Conservation (phyloP, 2,329 filamentous ascomycete species). For the Sordariomycetes sp. region DNA sequence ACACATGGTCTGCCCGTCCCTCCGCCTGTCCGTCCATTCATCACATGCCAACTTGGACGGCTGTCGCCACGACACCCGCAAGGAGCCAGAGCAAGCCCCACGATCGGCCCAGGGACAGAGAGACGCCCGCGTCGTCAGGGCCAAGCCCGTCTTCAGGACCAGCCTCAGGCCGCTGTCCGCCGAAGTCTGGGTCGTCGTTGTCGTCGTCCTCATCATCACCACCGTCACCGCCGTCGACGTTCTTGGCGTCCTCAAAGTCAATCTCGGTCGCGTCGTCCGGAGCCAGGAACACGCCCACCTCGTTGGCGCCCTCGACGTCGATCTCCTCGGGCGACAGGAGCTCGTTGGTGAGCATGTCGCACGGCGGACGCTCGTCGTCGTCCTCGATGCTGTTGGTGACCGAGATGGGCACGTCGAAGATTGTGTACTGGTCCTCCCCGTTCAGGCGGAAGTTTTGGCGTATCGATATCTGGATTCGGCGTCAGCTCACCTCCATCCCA, state of each 20-base stretch:
- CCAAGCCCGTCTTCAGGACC: slow-evolving; percentile 20
- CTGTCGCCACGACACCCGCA: too few relatives aligned
- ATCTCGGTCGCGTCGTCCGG: slow-evolving; percentile 39
- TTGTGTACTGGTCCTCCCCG: slow-evolving; percentile 53
- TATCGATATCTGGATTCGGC: slow-evolving; percentile 49
- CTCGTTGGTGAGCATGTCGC: slow-evolving; percentile 41
- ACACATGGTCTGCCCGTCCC: not conserved
- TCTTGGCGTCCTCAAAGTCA: slow-evolving; percentile 17
- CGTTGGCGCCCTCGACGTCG: slow-evolving; percentile 29
- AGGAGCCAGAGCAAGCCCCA: not conserved
- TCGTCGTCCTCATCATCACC: slow-evolving; percentile 3
- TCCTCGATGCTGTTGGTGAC: slow-evolving; percentile 55
- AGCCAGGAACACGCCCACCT: slow-evolving; percentile 38
- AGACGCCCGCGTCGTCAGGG: slow-evolving; percentile 16
- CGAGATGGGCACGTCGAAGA: slow-evolving; percentile 61
- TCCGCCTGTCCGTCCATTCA: too few relatives aligned
- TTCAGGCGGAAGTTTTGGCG: slow-evolving; percentile 63
- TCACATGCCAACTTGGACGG: too few relatives aligned
- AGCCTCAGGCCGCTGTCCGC: slow-evolving; percentile 17
- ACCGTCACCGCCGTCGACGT: slow-evolving; percentile 1
- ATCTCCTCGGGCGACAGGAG: slow-evolving; percentile 37
- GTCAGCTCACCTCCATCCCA: not conserved
- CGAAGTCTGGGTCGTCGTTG: slow-evolving; percentile 7
- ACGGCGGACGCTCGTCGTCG: slow-evolving; percentile 30
- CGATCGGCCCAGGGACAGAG: not conserved